Percentiles rank a stretch among this genome's conserved stretches.
Conservation (phyloP, 768 basidiomycete species). For the Auriscalpium microsporum region DNA sequence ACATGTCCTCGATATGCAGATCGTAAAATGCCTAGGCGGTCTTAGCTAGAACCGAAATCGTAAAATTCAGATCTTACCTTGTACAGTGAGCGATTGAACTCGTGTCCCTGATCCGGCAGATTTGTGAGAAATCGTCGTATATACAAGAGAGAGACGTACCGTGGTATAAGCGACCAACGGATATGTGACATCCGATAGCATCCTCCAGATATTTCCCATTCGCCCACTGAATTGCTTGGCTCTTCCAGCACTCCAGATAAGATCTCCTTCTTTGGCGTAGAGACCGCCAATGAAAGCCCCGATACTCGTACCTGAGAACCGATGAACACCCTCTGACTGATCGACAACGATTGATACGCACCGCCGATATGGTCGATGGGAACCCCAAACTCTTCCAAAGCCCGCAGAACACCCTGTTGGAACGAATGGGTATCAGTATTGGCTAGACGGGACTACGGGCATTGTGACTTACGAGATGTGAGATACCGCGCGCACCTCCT, state of each 20-base stretch:
- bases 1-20: conserved; percentile 95
- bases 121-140: not conserved
- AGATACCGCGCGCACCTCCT: conserved; percentile 90
- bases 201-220: conserved; percentile 92
- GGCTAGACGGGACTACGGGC: conserved; percentile 24
- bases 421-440: conserved; percentile 6
- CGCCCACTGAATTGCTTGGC: conserved; percentile 87
- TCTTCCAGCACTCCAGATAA: conserved; percentile 76
- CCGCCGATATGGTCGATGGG: conserved; percentile 93
- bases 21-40: conserved; percentile 72
- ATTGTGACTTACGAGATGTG: conserved; percentile 44
- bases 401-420: conserved; percentile 79
- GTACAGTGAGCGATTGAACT: conserved; percentile 92
- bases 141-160: conserved; percentile 26
- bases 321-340: not conserved
- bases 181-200: conserved; percentile 89
- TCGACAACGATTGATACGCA: conserved; percentile 16
- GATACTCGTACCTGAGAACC: conserved; percentile 66
- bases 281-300: conserved; percentile 89
- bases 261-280: conserved; percentile 90
- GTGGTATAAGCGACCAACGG: conserved; percentile 92
- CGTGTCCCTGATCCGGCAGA: conserved; percentile 58
- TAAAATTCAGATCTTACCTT: conserved; percentile 42
- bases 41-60: conserved; percentile 2
- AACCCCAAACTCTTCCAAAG: conserved; percentile 83